Conservation (phyloP, 306 rosid species). For the Rosa lucieae region DNA sequence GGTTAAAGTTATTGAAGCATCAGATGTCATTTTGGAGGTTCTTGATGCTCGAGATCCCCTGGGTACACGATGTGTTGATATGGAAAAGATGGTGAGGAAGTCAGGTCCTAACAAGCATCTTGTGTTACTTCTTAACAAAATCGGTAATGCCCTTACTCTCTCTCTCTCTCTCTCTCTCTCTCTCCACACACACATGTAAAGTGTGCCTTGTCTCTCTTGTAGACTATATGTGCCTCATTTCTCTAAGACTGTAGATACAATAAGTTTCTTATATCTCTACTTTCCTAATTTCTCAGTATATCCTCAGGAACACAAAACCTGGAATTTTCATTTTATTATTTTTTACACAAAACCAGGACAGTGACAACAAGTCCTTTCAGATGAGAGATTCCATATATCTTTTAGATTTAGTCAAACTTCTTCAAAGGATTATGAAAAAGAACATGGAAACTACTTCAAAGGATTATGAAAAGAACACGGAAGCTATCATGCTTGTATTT, state of each 20-base stretch:
- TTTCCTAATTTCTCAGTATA: not conserved
- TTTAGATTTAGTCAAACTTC: not conserved
- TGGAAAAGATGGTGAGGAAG: conserved; percentile 88
- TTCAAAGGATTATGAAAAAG: not conserved
- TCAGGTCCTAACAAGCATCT: conserved; percentile 78
- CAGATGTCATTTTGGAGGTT: conserved; percentile 94
- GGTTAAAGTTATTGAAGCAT: conserved; percentile 80
- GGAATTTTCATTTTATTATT: too few relatives aligned
- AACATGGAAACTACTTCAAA: not conserved
- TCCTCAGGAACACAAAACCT: too few relatives aligned
- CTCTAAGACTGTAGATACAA: not conserved
- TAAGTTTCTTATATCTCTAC: not conserved
- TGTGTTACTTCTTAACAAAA: conserved; percentile 88
- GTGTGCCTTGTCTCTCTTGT: not conserved
- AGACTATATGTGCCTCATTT: not conserved
- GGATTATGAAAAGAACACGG: not conserved
- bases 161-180: too few relatives aligned
- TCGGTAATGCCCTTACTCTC: conserved; percentile 45
- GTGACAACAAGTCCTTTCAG: not conserved
- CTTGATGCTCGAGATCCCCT: conserved; percentile 98
- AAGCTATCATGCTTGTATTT: not conserved
- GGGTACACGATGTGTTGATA: conserved; percentile 82
- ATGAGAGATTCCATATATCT: not conserved
- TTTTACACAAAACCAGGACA: too few relatives aligned
- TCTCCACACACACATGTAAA: not conserved